phyloP scores from a whole-genome alignment of 192 early-diverging fungal species.

The Lobosporangium transversale region DNA sequence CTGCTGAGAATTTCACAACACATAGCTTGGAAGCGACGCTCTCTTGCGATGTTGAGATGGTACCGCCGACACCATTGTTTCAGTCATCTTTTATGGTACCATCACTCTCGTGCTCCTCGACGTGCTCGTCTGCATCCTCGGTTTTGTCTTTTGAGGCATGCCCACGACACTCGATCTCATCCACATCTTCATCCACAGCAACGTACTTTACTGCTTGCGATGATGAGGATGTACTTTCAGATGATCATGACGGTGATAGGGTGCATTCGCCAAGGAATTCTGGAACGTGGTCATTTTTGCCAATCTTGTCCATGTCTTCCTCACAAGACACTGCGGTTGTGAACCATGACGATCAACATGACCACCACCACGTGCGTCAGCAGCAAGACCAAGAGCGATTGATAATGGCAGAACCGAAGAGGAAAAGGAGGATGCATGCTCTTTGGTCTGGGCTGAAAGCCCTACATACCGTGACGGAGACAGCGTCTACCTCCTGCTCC shows the following conservation, averaged over 20 bases:
- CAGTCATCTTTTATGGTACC: slow-evolving; percentile 35
- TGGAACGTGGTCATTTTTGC: slow-evolving; percentile 17
- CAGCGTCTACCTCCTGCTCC: neutral
- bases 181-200: slow-evolving; percentile 1
- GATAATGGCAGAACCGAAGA: neutral
- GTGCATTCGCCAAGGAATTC: slow-evolving; percentile 35
- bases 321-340: neutral
- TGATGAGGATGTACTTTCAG: slow-evolving; percentile 17
- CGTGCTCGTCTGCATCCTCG: slow-evolving; percentile 30
- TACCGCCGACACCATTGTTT: slow-evolving; percentile 22
- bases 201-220: slow-evolving; percentile 25
- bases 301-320: slow-evolving; percentile 2
- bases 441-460: slow-evolving; percentile 28
- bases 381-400: neutral
- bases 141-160: slow-evolving; percentile 36
- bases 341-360: neutral
- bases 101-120: slow-evolving; percentile 19
- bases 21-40: neutral
- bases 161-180: slow-evolving; percentile 12
- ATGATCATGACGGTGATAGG: neutral
- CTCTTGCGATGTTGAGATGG: slow-evolving; percentile 16
- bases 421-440: slow-evolving; percentile 7
- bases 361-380: too few species aligned
- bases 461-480: slow-evolving; percentile 9
- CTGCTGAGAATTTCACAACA: slow-evolving; percentile 12